phyloP scores from a whole-genome alignment of 2,329 filamentous ascomycete genomes.

The Eurotiales sp. region DNA sequence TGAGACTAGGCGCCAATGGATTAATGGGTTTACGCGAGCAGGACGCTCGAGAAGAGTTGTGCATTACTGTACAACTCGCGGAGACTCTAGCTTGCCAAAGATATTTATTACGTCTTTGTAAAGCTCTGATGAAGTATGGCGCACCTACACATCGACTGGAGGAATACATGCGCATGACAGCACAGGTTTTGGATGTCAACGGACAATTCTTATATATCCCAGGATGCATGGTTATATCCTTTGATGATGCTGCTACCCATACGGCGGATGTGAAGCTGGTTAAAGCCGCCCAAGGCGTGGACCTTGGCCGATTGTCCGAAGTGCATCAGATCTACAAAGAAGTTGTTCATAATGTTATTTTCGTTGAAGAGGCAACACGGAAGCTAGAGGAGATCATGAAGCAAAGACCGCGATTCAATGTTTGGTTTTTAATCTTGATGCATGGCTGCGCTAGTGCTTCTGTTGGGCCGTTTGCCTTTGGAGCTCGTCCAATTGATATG shows the following conservation, averaged over 20 bases:
- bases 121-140: constrained; percentile 84
- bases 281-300: constrained; percentile 41
- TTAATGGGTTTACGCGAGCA: background rate
- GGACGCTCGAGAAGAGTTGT: constrained; percentile 47
- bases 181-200: constrained; percentile 81
- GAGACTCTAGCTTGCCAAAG: constrained; percentile 74
- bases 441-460: constrained; percentile 73
- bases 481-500: constrained; percentile 73
- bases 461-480: constrained; percentile 79
- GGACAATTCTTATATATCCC: constrained; percentile 90
- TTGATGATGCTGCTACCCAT: constrained; percentile 56
- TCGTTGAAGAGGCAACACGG: constrained; percentile 45
- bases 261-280: constrained; percentile 48
- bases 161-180: constrained; percentile 86
- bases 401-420: constrained; percentile 53
- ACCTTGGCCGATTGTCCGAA: constrained; percentile 44
- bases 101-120: constrained; percentile 82
- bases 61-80: constrained; percentile 60
- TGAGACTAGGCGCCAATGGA: constrained; percentile 27
- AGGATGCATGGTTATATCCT: constrained; percentile 92
- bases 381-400: constrained; percentile 54
- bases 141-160: constrained; percentile 90
- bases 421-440: constrained; percentile 58
- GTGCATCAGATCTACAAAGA: constrained; percentile 49
- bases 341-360: constrained; percentile 47